phyloP scores from a whole-genome alignment of 108 stramenopile genomes.

The Skeletonema tropicum region DNA sequence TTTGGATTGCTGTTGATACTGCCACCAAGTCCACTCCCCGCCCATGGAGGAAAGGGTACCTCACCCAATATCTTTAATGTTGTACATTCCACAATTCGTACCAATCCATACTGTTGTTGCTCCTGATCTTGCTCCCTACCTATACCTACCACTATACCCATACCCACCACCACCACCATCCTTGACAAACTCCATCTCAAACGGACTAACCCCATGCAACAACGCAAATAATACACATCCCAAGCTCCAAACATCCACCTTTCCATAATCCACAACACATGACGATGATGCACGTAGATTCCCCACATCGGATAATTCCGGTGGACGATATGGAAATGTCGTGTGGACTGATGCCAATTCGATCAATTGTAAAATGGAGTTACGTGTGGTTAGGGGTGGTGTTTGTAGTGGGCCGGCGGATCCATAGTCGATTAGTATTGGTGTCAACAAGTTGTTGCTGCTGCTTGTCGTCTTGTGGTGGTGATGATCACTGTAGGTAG shows the following conservation, averaged over 20 bases:
- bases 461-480: neutral
- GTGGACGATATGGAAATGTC: slow-evolving; percentile 85
- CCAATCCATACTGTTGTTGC: slow-evolving; percentile 27
- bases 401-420: slow-evolving; percentile 38
- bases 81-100: slow-evolving; percentile 74
- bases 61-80: slow-evolving; percentile 64
- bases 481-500: neutral
- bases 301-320: slow-evolving; percentile 81
- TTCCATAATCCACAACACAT: slow-evolving; percentile 56
- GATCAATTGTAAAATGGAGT: slow-evolving; percentile 16
- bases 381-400: slow-evolving; percentile 30
- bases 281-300: neutral
- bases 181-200: slow-evolving; percentile 69
- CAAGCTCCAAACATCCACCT: slow-evolving; percentile 82
- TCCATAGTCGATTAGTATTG: slow-evolving; percentile 76
- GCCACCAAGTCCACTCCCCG: neutral
- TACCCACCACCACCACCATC: neutral
- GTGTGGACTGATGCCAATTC: slow-evolving; percentile 71
- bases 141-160: neutral
- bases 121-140: slow-evolving; percentile 4
- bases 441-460: slow-evolving; percentile 14
- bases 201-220: slow-evolving; percentile 79
- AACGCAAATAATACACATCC: slow-evolving; percentile 84
- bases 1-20: neutral
- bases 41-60: slow-evolving; percentile 32